Evolutionary conservation across 2,329 filamentous ascomycete genomes (phyloP).

Genomic region (Fusarium buharicum): DNA sequence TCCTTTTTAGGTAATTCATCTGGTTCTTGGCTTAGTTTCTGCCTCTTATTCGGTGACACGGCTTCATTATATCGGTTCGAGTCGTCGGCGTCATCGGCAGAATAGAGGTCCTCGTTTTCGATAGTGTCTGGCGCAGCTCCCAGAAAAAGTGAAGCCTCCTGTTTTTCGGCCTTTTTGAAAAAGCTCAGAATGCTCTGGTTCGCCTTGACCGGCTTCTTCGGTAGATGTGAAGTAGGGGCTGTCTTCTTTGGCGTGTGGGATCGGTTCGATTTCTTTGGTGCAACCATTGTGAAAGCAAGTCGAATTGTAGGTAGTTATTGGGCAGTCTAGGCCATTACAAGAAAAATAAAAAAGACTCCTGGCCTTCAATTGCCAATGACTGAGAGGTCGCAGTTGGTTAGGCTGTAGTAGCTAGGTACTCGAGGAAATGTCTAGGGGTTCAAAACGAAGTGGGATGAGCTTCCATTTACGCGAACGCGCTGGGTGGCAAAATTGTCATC

Average conservation of each 20-base stretch:
- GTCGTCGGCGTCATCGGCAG: conserved; percentile 46
- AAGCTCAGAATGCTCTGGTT: conserved; percentile 79
- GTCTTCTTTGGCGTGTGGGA: conserved; percentile 50
- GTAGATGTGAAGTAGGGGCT: conserved; percentile 29
- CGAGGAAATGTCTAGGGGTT: conserved; percentile 1
- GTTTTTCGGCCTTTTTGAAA: conserved; percentile 74
- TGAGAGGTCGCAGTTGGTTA: not conserved
- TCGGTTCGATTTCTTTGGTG: conserved; percentile 49
- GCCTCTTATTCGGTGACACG: conserved; percentile 47
- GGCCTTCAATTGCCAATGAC: not conserved
- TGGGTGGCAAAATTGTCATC: conserved; percentile 35
- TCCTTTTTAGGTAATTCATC: conserved; percentile 10
- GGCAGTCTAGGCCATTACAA: not conserved
- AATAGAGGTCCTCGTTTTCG: conserved; percentile 45
- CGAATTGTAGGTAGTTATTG: not conserved
- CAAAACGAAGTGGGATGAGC: conserved; percentile 32
- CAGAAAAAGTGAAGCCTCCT: conserved; percentile 68
- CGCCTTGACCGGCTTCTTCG: conserved; percentile 54
- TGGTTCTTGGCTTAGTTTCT: conserved; percentile 43
- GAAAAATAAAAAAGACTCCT: not conserved
- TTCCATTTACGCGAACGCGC: conserved; percentile 42
- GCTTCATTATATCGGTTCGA: conserved; percentile 50
- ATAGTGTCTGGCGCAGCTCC: conserved; percentile 41
- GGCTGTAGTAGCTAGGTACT: not conserved
- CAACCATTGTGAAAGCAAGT: conserved; percentile 46